A percentile compares a stretch with the other conserved stretches of the same genome.
phyloP scores from a whole-genome alignment of 495 filamentous ascomycete species.

The Trichoderma erinaceum region DNA sequence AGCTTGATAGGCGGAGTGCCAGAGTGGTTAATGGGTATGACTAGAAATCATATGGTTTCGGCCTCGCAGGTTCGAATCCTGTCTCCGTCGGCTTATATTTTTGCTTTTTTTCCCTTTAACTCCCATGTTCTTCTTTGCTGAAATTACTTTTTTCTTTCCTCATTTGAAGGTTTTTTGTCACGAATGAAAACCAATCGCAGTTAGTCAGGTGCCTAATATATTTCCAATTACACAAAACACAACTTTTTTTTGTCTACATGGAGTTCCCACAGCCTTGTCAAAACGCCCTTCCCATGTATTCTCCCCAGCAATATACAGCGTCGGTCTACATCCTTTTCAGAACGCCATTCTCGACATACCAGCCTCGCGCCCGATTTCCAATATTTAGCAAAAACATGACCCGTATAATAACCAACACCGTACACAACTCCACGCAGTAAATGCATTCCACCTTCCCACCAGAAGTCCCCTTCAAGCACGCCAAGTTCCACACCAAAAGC shows the following conservation, averaged over 20 bases:
- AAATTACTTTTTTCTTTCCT: neutral
- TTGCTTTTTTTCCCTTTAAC: neutral
- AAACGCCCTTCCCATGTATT: too few species aligned
- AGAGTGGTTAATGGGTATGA: slow-evolving; percentile 14
- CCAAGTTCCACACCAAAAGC: neutral
- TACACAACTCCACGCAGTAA: neutral
- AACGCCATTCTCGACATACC: neutral
- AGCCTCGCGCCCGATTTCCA: neutral
- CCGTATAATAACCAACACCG: neutral
- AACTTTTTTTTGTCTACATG: neutral
- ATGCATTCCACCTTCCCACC: neutral
- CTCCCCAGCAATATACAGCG: too few species aligned
- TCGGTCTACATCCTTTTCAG: neutral
- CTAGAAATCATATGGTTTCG: slow-evolving; percentile 14
- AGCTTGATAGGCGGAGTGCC: neutral
- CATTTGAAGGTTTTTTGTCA: neutral
- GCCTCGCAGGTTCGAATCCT: slow-evolving; percentile 13
- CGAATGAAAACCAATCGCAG: too few species aligned
- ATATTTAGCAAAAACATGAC: neutral
- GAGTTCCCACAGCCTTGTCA: neutral
- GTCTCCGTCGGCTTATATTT: slow-evolving; percentile 6
- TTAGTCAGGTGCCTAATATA: neutral
- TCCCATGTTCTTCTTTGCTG: neutral
- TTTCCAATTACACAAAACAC: neutral
- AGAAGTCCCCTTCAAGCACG: neutral